Conservation (phyloP, 176 grass and related monocot species). For the Lolium rigidum region DNA sequence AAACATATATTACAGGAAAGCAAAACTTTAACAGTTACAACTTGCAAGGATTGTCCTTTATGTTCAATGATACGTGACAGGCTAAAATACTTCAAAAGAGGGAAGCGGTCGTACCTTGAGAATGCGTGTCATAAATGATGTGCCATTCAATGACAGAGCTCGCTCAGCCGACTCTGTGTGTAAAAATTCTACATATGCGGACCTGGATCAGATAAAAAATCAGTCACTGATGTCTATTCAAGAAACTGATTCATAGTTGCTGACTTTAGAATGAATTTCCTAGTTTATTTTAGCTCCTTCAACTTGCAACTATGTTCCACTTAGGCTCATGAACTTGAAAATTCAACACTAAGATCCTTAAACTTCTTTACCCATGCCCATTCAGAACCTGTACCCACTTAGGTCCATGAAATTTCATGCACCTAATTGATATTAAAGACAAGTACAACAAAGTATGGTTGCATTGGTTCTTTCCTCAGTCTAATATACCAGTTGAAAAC, state of each 20-base stretch:
- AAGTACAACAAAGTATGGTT: neutral
- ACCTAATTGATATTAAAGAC: constrained; percentile 10
- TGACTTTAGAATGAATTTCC: neutral
- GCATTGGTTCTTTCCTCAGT: neutral
- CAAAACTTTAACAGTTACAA: constrained; percentile 16
- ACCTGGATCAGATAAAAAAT: constrained; percentile 54
- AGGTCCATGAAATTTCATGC: constrained; percentile 14
- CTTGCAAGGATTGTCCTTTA: neutral
- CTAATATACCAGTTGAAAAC: neutral
- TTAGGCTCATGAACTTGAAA: neutral
- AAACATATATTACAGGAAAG: neutral
- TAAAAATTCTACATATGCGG: constrained; percentile 88
- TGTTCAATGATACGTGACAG: constrained; percentile 10
- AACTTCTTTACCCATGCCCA: constrained; percentile 10
- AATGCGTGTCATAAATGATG: constrained; percentile 95
- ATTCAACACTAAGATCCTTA: constrained; percentile 17
- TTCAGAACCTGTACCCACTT: neutral
- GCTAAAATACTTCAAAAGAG: neutral
- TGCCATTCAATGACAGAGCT: constrained; percentile 88
- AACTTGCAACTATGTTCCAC: constrained; percentile 22
- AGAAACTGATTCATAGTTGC: neutral
- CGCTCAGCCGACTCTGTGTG: constrained; percentile 88
- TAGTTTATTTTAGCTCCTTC: constrained; percentile 23
- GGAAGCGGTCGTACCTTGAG: constrained; percentile 69
- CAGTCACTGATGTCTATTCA: constrained; percentile 1